Evolutionary conservation across 2,329 filamentous ascomycete genomes (phyloP).

Genomic region (Penicillium sp.): DNA sequence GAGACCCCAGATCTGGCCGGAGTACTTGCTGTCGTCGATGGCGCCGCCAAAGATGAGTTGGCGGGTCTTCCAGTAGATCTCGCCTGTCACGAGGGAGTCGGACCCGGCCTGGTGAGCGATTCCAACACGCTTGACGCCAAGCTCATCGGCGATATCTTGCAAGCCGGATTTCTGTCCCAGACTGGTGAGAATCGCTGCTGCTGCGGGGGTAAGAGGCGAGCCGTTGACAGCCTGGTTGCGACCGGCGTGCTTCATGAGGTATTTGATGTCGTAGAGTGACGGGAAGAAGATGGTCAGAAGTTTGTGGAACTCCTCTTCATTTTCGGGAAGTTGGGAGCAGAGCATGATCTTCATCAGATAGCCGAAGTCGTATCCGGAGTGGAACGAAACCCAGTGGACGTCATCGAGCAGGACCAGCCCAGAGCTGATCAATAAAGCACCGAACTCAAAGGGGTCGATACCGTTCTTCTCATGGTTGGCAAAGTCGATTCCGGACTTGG

Average conservation of each 20-base stretch:
- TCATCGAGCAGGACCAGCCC: slow-evolving; percentile 85
- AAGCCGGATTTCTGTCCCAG: slow-evolving; percentile 89
- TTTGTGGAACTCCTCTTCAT: slow-evolving; percentile 85
- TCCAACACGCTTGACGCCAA: slow-evolving; percentile 86
- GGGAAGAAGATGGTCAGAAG: slow-evolving; percentile 93
- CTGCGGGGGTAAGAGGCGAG: slow-evolving; percentile 64
- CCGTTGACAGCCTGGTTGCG: slow-evolving; percentile 66
- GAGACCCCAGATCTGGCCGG: slow-evolving; percentile 91
- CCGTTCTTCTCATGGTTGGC: slow-evolving; percentile 79
- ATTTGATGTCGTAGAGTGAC: slow-evolving; percentile 92
- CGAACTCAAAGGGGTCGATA: slow-evolving; percentile 88
- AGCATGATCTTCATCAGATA: slow-evolving; percentile 94
- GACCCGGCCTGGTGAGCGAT: slow-evolving; percentile 90
- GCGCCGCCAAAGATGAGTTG: slow-evolving; percentile 83
- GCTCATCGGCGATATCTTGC: slow-evolving; percentile 88
- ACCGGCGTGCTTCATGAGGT: slow-evolving; percentile 88
- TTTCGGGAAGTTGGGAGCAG: slow-evolving; percentile 78
- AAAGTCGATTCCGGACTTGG: slow-evolving; percentile 92
- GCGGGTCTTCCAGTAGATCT: slow-evolving; percentile 91
- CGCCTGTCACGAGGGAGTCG: slow-evolving; percentile 88
- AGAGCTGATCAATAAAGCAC: slow-evolving; percentile 84
- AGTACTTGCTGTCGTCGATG: slow-evolving; percentile 74
- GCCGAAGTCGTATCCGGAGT: slow-evolving; percentile 97
- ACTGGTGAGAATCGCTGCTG: slow-evolving; percentile 74
- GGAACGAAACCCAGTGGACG: slow-evolving; percentile 95